Percentiles rank a stretch among this genome's conserved stretches.
phyloP scores from a whole-genome alignment of 768 basidiomycete genomes.

The Pisolithus marmoratus region DNA sequence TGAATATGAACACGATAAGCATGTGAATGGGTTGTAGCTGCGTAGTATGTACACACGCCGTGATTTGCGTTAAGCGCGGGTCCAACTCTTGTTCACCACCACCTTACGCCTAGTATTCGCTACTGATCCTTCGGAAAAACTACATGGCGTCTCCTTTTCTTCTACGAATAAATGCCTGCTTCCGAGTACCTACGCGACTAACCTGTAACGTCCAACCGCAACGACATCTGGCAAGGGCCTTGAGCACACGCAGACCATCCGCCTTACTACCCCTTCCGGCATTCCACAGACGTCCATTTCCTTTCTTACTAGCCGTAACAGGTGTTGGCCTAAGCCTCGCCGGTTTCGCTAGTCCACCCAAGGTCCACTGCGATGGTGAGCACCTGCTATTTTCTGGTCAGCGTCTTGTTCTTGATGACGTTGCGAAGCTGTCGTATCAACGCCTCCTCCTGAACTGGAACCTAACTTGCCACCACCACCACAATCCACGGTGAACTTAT shows the following conservation, averaged over 20 bases:
- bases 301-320: conserved; percentile 21
- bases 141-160: conserved; percentile 7
- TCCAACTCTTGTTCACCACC: too few relatives aligned
- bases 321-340: conserved; percentile 43
- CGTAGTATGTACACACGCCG: too few relatives aligned
- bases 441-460: conserved; percentile 4
- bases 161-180: conserved; percentile 12
- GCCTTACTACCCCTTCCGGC: conserved; percentile 2
- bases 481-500: conserved; percentile 66
- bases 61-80: too few relatives aligned
- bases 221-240: neutral
- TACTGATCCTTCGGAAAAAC: neutral
- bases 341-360: conserved; percentile 24
- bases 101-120: neutral
- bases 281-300: conserved; percentile 6
- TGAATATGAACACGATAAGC: too few relatives aligned
- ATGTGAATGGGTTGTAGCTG: too few relatives aligned
- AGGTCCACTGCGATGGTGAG: conserved; percentile 52
- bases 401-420: neutral
- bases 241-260: neutral
- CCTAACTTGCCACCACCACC: conserved; percentile 42
- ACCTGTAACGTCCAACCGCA: conserved; percentile 2
- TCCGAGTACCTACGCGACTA: conserved; percentile 8
- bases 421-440: conserved; percentile 8
- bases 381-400: neutral